These are phyloP conservation scores for Aleurites moluccanus DNA, from an alignment of 441 rosid species.

Conservation along the genomic window DNA sequence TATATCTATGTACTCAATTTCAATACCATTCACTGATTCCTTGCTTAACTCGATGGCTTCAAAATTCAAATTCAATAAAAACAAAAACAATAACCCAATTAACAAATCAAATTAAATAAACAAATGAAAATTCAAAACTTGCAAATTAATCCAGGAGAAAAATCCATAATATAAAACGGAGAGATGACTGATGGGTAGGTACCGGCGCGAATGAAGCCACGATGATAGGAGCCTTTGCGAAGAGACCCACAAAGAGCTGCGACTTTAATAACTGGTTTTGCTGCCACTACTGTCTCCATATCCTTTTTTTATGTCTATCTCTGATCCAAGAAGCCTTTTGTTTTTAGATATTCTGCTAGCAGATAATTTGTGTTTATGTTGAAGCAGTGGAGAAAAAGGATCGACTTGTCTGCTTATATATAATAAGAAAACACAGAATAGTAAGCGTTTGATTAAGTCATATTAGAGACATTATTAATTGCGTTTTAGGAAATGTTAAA, in stretches of 20 bases:
- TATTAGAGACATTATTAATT: too few species aligned
- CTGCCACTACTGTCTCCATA: slow-evolving; percentile 38
- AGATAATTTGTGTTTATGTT: too few species aligned
- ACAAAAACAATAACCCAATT: neutral
- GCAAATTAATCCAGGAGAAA: neutral
- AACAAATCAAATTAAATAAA: neutral
- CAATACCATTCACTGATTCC: slow-evolving; percentile 52
- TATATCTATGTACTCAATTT: slow-evolving; percentile 61
- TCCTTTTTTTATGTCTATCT: too few species aligned
- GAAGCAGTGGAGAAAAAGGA: too few species aligned
- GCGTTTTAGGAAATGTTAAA: too few species aligned
- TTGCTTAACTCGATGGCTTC: slow-evolving; percentile 51
- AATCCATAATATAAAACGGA: too few species aligned
- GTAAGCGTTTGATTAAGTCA: too few species aligned
- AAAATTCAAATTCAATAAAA: neutral
- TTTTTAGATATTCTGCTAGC: too few species aligned
- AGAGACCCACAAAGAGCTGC: slow-evolving; percentile 76
- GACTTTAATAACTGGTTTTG: slow-evolving; percentile 52
- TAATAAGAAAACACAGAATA: too few species aligned
- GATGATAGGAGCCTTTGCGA: slow-evolving; percentile 58
- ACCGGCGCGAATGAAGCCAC: slow-evolving; percentile 72
- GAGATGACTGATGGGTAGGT: neutral
- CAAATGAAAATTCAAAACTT: neutral
- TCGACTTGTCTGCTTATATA: too few species aligned
- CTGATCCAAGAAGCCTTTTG: too few species aligned